Evolutionary conservation across 2,329 filamentous ascomycete species (phyloP).

Genomic region (Ophiostoma sp.): DNA sequence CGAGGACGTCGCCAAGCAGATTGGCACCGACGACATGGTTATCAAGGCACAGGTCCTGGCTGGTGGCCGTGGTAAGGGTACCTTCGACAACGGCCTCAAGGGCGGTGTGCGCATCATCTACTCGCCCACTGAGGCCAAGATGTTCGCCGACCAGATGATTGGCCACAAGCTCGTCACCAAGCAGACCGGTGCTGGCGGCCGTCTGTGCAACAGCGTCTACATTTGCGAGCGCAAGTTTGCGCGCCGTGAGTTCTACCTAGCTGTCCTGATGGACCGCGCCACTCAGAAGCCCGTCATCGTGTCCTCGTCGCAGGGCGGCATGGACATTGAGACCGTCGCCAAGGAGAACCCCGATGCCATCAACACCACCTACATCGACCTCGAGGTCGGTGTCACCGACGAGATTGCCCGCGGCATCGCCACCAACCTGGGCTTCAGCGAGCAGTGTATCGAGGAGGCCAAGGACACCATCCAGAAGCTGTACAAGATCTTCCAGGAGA

Average conservation of each 20-base stretch:
- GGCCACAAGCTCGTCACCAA: conserved; percentile 99
- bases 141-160: conserved; percentile 99
- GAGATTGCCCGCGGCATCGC: conserved; percentile 90
- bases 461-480: conserved; percentile 98
- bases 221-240: conserved; percentile 99
- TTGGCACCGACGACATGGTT: conserved; percentile 94
- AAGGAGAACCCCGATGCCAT: conserved; percentile 98
- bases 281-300: conserved; percentile 93
- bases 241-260: conserved; percentile 97
- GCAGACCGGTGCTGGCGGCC: conserved; percentile 91
- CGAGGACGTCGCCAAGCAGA: conserved; percentile 84
- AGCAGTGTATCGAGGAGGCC: conserved; percentile 94
- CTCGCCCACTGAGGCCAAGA: conserved; percentile 92
- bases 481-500: conserved; percentile 98
- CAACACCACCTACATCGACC: conserved; percentile 88
- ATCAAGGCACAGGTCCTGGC: conserved; percentile 99
- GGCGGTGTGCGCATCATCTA: conserved; percentile 98
- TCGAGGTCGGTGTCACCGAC: conserved; percentile 92
- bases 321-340: conserved; percentile 98
- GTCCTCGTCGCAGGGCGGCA: conserved; percentile 95
- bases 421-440: conserved; percentile 90
- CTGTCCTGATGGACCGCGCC: conserved; percentile 95
- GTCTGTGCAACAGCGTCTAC: conserved; percentile 95
- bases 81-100: conserved; percentile 98
- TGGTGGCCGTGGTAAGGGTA: conserved; percentile 95